A percentile compares a stretch with the other conserved stretches of the same genome.
phyloP scores from a whole-genome alignment of 1,284 basidiomycete genomes.

The Moesziomyces antarcticus region DNA sequence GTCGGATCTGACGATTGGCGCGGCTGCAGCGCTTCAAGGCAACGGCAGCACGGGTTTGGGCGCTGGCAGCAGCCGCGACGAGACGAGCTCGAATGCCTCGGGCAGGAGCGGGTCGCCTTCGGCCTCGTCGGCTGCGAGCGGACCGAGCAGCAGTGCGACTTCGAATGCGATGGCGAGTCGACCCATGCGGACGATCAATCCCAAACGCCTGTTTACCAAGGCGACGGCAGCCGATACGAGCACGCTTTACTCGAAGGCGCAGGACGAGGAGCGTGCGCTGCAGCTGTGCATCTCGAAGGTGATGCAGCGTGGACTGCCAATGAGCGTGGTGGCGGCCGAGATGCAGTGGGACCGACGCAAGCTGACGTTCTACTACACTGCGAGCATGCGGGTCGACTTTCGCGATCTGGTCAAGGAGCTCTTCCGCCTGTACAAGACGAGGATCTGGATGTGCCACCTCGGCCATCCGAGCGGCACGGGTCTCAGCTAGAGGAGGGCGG shows the following conservation, averaged over 20 bases:
- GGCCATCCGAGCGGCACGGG: constrained; percentile 48
- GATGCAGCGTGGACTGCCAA: constrained; percentile 78
- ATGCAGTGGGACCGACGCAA: constrained; percentile 91
- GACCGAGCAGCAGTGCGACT: neutral
- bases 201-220: constrained; percentile 96
- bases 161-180: constrained; percentile 15
- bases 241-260: constrained; percentile 69
- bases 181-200: constrained; percentile 70
- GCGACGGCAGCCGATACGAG: constrained; percentile 80
- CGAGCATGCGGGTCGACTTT: constrained; percentile 96
- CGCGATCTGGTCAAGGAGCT: constrained; percentile 91
- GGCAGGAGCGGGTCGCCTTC: constrained; percentile 20
- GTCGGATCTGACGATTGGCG: constrained; percentile 46
- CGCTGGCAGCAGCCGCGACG: constrained; percentile 10
- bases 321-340: constrained; percentile 97
- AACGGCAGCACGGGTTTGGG: neutral
- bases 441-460: constrained; percentile 61
- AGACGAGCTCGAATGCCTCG: constrained; percentile 21
- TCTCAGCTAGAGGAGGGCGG: constrained; percentile 21
- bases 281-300: constrained; percentile 91
- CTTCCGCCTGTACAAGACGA: constrained; percentile 74
- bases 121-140: constrained; percentile 12
- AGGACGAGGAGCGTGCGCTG: constrained; percentile 91
- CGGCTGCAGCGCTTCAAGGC: constrained; percentile 17
- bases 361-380: constrained; percentile 95